Evolutionary conservation across 2,329 filamentous ascomycete genomes (phyloP).

Genomic region (Beauveria sp.): DNA sequence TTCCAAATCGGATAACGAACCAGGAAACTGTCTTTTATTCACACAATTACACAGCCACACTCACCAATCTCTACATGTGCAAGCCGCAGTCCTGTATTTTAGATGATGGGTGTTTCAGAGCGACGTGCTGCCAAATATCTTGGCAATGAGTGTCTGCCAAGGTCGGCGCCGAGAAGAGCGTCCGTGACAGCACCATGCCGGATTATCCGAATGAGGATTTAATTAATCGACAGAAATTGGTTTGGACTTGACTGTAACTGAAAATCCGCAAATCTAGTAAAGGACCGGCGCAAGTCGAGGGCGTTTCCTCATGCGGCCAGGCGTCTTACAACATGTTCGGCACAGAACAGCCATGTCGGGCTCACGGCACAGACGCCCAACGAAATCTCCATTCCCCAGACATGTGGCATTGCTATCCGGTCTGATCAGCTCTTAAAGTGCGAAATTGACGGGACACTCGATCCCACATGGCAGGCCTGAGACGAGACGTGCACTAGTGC

Average conservation of each 20-base stretch:
- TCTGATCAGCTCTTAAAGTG: background rate
- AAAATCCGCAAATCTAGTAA: background rate
- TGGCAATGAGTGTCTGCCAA: background rate
- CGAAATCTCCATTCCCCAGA: background rate
- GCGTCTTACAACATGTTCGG: background rate
- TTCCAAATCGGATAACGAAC: slow-evolving; percentile 1
- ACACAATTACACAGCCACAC: background rate
- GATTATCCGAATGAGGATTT: background rate
- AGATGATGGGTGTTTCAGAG: background rate
- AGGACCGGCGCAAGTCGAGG: background rate
- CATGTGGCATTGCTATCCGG: background rate
- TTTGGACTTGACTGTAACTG: background rate
- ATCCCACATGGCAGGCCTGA: background rate
- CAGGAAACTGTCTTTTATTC: background rate
- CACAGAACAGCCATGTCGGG: background rate
- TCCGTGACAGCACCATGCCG: background rate
- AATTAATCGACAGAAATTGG: background rate
- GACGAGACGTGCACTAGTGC: background rate
- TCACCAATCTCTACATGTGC: too few relatives aligned
- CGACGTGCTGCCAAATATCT: background rate
- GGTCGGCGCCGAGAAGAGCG: background rate
- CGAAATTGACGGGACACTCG: background rate
- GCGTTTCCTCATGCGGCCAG: background rate
- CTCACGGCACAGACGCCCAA: background rate
- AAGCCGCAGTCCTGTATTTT: background rate